phyloP scores from a whole-genome alignment of 1,139 yeast species.

The Schwanniomyces etchellsii region DNA sequence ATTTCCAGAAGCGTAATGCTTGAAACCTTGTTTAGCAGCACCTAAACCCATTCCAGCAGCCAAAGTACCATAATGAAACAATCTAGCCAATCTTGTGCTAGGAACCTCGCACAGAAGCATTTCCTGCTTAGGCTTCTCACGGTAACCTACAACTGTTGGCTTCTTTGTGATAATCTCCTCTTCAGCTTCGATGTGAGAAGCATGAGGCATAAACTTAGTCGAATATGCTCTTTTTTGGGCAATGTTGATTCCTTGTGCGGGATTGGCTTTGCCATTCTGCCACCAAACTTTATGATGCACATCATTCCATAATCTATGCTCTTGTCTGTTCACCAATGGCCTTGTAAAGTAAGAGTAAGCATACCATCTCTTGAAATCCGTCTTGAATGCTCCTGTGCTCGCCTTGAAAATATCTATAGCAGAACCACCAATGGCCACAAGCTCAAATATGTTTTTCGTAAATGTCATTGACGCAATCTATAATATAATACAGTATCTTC shows the following conservation, averaged over 20 bases:
- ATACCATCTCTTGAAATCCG: constrained; percentile 4
- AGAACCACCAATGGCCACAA: constrained; percentile 6
- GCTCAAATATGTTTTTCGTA: constrained; percentile 8
- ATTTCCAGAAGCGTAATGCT: constrained; percentile 52
- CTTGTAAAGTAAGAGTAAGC: constrained; percentile 5
- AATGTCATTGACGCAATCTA: constrained; percentile 6
- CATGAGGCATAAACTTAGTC: constrained; percentile 15
- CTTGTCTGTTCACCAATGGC: constrained; percentile 2
- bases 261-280: constrained; percentile 1
- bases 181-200: constrained; percentile 4
- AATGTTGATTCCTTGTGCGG: not conserved
- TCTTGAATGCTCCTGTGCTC: constrained; percentile 3
- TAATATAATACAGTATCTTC: too few relatives aligned
- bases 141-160: constrained; percentile 22
- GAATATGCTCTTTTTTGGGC: constrained; percentile 11
- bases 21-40: constrained; percentile 73
- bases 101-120: constrained; percentile 76
- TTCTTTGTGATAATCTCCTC: constrained; percentile 20
- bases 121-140: constrained; percentile 20
- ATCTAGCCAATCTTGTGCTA: constrained; percentile 73
- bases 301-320: constrained; percentile 7
- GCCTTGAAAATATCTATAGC: constrained; percentile 4
- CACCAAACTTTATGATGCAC: constrained; percentile 1
- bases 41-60: constrained; percentile 92
- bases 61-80: constrained; percentile 86